Base-by-base conservation (phyloP, 1,284 basidiomycete species). In the Rhodotorula mucilaginosa region DNA sequence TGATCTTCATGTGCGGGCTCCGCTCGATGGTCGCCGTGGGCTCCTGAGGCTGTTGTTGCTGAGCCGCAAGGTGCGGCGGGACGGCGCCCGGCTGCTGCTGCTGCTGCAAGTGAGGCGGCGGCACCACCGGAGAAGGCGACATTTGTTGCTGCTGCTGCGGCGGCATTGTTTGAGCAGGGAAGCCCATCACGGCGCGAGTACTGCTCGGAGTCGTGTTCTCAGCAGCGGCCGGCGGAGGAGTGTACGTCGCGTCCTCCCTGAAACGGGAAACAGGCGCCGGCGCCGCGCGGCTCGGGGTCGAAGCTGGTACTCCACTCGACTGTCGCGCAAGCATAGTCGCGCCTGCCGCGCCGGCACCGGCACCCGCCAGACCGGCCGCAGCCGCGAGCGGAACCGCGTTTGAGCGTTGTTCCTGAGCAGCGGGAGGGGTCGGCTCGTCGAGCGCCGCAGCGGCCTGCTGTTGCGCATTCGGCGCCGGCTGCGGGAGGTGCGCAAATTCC, bases 1-100 rank as follows among this genome's bases (percentile, higher is more conserved):
- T 65, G 39, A 76, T 74, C 44, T 69, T 62, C 58, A 76, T 63
- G 68, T 76, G 74, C 46, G 72, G 72, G 19, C 65, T 68, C 19
- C 60, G 62, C n/a, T 71, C 68, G 47, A 75, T 64, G n/a, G 51
- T 47, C 13, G 61, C 61, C 4, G 63, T 56, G n/a, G 68, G 52
- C 13, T 46, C 12, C 46, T 19, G 49, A 58, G 63, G 34, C 29
- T 34, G 6, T 21, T 51, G 49, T 15, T 44, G 29, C 13, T 13
- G 21, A n/a, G 51, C 23, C 51, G 51, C 51, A 44, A 44, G 39
- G 39, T 44, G 39, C 39, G 39, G 39, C 12, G 39, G 39, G 39
- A 44, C 39, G 12, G 39, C 39, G 12, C 39, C 39, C 39, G 13
- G 39, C 39, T 44, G 39, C 39, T 44, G 39, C 39, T 44, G 39